phyloP scores from a whole-genome alignment of 257 asterid species.

The Solanum corneliomulleri region DNA sequence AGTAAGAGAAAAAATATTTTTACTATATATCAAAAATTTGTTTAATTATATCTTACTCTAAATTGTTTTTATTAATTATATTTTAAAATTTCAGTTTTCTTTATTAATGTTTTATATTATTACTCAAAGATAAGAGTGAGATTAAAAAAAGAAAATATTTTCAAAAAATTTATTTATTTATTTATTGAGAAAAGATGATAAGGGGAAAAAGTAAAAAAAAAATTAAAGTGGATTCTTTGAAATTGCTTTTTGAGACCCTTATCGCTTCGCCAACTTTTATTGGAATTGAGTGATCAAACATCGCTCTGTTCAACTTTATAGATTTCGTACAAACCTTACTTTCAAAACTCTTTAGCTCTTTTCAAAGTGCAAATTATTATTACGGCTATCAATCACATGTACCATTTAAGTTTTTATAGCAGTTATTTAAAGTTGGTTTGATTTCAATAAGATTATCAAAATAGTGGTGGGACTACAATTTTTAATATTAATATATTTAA shows the following conservation, averaged over 20 bases:
- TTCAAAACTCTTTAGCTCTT: neutral
- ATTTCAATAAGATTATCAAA: no score
- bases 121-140: neutral
- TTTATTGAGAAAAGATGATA: neutral
- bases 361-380: neutral
- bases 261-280: neutral
- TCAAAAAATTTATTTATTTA: no score
- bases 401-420: neutral
- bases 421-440: neutral
- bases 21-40: no score
- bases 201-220: neutral
- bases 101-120: no score
- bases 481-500: accelerated
- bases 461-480: accelerated
- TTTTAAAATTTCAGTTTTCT: no score
- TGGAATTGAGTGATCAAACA: neutral
- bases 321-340: neutral
- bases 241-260: neutral
- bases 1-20: neutral
- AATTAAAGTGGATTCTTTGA: neutral
- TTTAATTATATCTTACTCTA: no score
- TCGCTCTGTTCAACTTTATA: neutral
- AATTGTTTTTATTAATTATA: no score
- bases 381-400: neutral
- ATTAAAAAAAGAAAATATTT: no score